Evolutionary conservation across 1,139 yeast genomes (phyloP).

Genomic region (Saccharomycopsis hybrid): DNA sequence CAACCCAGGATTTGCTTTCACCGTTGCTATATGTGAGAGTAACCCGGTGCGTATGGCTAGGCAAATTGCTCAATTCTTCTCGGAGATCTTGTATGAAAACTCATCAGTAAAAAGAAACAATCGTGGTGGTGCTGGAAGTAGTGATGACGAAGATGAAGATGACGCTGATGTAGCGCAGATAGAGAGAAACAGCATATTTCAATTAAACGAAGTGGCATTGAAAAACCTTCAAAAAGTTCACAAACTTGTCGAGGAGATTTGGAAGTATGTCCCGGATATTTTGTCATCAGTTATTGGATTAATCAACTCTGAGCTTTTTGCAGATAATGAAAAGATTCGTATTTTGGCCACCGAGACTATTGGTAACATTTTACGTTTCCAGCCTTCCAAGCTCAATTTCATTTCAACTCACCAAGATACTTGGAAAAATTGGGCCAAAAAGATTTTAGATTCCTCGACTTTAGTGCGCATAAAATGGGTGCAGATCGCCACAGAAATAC

Average conservation of each 20-base stretch:
- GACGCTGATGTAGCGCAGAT: constrained; percentile 24
- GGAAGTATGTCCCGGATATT: constrained; percentile 75
- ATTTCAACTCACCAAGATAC: constrained; percentile 52
- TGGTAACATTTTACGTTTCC: constrained; percentile 55
- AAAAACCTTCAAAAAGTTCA: constrained; percentile 55
- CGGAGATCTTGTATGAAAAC: constrained; percentile 59
- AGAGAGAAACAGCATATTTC: constrained; percentile 26
- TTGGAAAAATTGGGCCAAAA: constrained; percentile 69
- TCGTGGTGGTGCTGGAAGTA: constrained; percentile 14
- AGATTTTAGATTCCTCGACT: constrained; percentile 63
- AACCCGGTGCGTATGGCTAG: constrained; percentile 74
- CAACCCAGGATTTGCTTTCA: constrained; percentile 60
- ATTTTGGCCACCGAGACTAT: constrained; percentile 66
- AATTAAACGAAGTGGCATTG: constrained; percentile 28
- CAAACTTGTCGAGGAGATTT: constrained; percentile 55
- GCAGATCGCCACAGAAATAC: constrained; percentile 42
- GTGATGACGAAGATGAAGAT: constrained; percentile 25
- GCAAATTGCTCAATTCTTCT: constrained; percentile 71
- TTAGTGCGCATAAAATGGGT: constrained; percentile 68
- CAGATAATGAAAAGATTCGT: constrained; percentile 61
- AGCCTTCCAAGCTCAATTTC: constrained; percentile 49
- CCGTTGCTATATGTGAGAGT: constrained; percentile 60
- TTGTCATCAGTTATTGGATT: constrained; percentile 71
- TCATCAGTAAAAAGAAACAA: constrained; percentile 1
- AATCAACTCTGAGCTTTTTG: constrained; percentile 71